Evolutionary conservation across 352 stramenopile genomes (phyloP).

Genomic region (Pythium myriotylum): DNA sequence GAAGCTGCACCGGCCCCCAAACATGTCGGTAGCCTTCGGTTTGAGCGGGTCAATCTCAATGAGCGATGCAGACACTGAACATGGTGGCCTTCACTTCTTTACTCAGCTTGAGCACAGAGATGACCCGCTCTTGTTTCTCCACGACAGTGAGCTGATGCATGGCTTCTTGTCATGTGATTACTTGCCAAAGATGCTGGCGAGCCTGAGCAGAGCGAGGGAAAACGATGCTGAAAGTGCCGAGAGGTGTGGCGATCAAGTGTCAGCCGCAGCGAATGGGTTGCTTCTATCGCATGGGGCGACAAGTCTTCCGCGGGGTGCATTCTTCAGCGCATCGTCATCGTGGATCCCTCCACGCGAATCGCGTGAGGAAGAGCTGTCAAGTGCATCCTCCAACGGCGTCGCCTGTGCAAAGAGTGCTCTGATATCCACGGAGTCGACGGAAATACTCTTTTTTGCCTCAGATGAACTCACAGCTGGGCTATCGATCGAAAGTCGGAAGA

Average conservation of each 20-base stretch:
- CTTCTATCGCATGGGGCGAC: conserved; percentile 1
- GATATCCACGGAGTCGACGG: conserved; percentile 39
- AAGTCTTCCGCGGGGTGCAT: conserved; percentile 34
- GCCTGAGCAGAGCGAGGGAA: conserved; percentile 7
- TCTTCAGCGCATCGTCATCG: conserved; percentile 54
- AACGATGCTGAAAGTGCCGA: no score
- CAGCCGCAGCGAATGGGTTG: background rate
- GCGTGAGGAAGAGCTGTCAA: conserved; percentile 15
- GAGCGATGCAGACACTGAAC: conserved; percentile 20
- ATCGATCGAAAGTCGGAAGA: conserved; percentile 35
- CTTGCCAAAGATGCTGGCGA: conserved; percentile 22
- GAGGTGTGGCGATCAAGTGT: no score
- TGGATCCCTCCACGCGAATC: conserved; percentile 51
- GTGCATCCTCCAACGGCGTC: conserved; percentile 24
- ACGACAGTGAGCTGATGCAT: conserved; percentile 50
- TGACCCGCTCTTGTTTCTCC: conserved; percentile 50
- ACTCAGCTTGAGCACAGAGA: conserved; percentile 50
- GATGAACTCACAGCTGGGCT: conserved; percentile 39
- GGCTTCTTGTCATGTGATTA: conserved; percentile 52
- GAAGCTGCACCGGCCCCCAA: conserved; percentile 36
- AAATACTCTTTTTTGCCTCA: conserved; percentile 58
- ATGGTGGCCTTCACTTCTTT: conserved; percentile 49
- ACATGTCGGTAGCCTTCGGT: conserved; percentile 52
- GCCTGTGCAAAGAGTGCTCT: conserved; percentile 52
- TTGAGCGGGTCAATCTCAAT: conserved; percentile 45